Percentiles rank a stretch among this genome's conserved stretches.
phyloP scores from a whole-genome alignment of 2,329 filamentous ascomycete species.

The Colletotrichum tropicicola region DNA sequence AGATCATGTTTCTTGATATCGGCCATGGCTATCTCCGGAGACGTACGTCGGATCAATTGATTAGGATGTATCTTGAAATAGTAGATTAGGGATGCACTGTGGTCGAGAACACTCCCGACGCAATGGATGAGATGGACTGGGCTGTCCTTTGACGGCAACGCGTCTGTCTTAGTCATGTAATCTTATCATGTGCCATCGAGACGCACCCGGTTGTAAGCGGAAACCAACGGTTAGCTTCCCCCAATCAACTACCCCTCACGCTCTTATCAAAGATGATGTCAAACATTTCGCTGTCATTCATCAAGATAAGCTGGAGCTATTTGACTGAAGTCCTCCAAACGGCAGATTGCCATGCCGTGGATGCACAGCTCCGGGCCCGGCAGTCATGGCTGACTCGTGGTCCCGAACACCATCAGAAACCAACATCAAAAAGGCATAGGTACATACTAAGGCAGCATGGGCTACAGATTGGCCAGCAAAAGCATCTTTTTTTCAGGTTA shows the following conservation, averaged over 20 bases:
- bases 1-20: constrained; percentile 60
- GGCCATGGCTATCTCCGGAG: neutral
- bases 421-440: no score
- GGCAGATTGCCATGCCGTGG: no score
- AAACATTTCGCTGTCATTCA: neutral
- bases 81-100: neutral
- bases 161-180: neutral
- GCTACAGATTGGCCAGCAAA: no score
- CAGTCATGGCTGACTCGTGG: no score
- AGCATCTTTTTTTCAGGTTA: no score
- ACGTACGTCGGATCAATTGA: neutral
- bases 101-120: neutral
- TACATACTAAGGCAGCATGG: no score
- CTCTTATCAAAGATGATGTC: neutral
- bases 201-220: neutral
- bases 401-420: no score
- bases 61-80: neutral
- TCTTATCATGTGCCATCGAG: constrained; percentile 6
- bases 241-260: neutral
- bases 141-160: neutral
- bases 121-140: neutral
- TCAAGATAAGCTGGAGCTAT: neutral
- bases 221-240: neutral
- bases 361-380: no score
- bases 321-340: no score